Conservation (phyloP, 164 flowering plant species). For the Vitis rotundifolia region DNA sequence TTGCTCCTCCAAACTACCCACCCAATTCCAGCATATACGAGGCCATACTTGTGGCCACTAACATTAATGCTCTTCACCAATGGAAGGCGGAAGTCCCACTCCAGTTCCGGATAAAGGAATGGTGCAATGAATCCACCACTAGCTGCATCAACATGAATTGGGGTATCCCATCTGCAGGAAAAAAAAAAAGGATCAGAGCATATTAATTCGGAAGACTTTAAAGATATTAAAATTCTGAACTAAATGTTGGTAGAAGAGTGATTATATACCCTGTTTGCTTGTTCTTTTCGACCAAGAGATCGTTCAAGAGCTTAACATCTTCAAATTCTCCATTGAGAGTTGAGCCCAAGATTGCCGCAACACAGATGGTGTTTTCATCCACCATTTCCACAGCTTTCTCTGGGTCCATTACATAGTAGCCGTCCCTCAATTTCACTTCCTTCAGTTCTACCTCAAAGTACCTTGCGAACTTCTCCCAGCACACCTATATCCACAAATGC, state of each 20-base stretch:
- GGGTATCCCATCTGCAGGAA: conserved; percentile 38
- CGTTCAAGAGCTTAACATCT: conserved; percentile 42
- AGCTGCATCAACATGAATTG: conserved; percentile 45
- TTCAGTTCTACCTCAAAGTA: conserved; percentile 45
- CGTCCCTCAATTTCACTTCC: conserved; percentile 47
- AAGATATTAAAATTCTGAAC: neutral
- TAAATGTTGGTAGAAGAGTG: neutral
- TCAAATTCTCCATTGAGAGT: conserved; percentile 44
- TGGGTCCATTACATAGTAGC: conserved; percentile 49
- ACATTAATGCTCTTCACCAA: conserved; percentile 45
- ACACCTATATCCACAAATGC: conserved; percentile 18
- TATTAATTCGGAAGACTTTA: neutral
- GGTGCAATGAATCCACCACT: conserved; percentile 46
- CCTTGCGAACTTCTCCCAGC: conserved; percentile 47
- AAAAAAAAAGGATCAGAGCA: neutral
- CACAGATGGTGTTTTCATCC: conserved; percentile 42
- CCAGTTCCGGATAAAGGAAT: conserved; percentile 40
- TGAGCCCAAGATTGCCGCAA: conserved; percentile 37
- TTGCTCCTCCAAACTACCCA: conserved; percentile 41
- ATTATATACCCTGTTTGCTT: conserved; percentile 31
- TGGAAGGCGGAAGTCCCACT: conserved; percentile 46
- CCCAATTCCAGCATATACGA: conserved; percentile 40
- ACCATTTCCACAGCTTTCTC: conserved; percentile 39
- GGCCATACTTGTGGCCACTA: conserved; percentile 41
- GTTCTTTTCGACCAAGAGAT: conserved; percentile 35